Conservation (phyloP, 805 yeast genomes). For the Sugiyamaella lignohabitans region DNA sequence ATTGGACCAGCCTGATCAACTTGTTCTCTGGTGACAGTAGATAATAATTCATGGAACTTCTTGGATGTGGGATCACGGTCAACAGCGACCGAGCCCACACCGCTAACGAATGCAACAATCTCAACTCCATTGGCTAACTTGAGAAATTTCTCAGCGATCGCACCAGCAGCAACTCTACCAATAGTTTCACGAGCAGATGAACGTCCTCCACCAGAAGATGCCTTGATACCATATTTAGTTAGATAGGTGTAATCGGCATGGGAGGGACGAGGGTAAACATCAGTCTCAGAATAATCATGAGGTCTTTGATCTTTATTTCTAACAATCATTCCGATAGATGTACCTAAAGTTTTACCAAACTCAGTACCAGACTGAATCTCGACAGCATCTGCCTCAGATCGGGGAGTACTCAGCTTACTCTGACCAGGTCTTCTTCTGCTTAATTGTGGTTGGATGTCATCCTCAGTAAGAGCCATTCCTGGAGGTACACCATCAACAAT, state of each 20-base stretch:
- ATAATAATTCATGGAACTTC: constrained; percentile 58
- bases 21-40: constrained; percentile 76
- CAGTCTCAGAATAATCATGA: constrained; percentile 91
- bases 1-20: constrained; percentile 87
- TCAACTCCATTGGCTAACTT: constrained; percentile 73
- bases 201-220: constrained; percentile 96
- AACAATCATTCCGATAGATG: constrained; percentile 92
- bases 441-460: constrained; percentile 90
- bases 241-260: constrained; percentile 96
- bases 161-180: constrained; percentile 98
- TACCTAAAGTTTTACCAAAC: constrained; percentile 81
- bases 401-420: constrained; percentile 81
- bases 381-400: constrained; percentile 91
- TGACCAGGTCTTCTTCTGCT: constrained; percentile 98
- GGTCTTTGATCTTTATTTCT: constrained; percentile 96
- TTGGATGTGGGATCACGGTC: constrained; percentile 62
- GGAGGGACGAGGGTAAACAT: constrained; percentile 92
- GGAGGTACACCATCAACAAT: constrained; percentile 99
- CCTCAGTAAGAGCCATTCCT: constrained; percentile 76
- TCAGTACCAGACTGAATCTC: constrained; percentile 94
- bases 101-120: constrained; percentile 94
- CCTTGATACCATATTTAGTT: constrained; percentile 85
- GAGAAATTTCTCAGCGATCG: constrained; percentile 91
- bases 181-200: constrained; percentile 97
- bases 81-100: constrained; percentile 77